These are phyloP conservation scores for Chlamydomonas urium DNA, from an alignment of 139 green algal species.

Conservation along the genomic window DNA sequence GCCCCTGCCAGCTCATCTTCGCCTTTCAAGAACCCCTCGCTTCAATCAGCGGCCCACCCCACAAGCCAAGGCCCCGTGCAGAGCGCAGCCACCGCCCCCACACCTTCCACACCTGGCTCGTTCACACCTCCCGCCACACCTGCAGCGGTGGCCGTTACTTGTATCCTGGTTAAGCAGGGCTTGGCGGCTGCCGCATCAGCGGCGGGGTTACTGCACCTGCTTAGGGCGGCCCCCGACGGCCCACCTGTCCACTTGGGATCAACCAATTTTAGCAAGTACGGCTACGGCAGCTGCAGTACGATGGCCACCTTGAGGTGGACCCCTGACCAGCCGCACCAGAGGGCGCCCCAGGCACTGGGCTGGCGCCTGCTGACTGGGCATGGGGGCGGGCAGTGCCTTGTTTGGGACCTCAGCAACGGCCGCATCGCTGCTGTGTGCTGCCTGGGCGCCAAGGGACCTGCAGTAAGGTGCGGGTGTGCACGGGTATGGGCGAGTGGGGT, in stretches of 20 bases:
- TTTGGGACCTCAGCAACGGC: constrained; percentile 17
- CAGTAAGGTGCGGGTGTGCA: neutral
- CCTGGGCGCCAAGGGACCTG: neutral
- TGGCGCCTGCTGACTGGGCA: constrained; percentile 19
- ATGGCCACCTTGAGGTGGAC: neutral
- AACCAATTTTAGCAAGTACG: too few species aligned
- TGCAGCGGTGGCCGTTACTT: too few species aligned
- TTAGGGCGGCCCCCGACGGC: neutral
- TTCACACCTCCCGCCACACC: too few species aligned
- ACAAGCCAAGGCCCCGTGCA: neutral
- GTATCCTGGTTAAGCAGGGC: constrained; percentile 1
- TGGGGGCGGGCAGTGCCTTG: constrained; percentile 1
- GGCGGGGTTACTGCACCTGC: constrained; percentile 9
- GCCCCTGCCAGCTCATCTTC: too few species aligned
- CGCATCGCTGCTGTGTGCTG: neutral
- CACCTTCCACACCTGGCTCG: too few species aligned
- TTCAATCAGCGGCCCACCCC: neutral
- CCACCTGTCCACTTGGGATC: too few species aligned
- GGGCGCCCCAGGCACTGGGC: neutral
- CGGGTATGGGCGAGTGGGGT: too few species aligned
- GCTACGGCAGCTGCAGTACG: neutral
- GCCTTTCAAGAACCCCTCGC: neutral
- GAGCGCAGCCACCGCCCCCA: neutral
- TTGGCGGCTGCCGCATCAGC: neutral
- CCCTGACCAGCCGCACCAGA: neutral